These are phyloP conservation scores for Panicum virgatum DNA, from an alignment of 202 grass and related monocot species.

Conservation along the genomic window DNA sequence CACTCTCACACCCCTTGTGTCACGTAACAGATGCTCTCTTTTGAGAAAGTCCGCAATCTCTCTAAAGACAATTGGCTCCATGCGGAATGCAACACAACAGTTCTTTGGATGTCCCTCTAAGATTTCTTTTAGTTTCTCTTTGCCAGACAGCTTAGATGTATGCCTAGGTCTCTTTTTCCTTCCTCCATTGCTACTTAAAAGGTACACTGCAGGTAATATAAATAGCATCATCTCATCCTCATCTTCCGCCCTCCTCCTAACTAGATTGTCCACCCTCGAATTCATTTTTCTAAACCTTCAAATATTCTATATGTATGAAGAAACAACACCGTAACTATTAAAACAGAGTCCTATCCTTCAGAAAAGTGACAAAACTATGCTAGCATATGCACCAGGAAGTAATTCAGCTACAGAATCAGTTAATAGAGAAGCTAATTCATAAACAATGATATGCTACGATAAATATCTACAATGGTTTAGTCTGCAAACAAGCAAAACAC, in stretches of 20 bases:
- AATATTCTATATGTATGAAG: no score
- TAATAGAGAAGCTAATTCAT: no score
- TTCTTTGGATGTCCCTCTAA: not conserved
- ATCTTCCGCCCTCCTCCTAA: not conserved
- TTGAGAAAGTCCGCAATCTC: not conserved
- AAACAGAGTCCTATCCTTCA: no score
- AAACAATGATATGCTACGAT: no score
- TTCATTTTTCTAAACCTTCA: not conserved
- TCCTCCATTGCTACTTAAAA: not conserved
- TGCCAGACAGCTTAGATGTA: not conserved
- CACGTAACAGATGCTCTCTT: not conserved
- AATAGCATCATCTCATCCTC: not conserved
- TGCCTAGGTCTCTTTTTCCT: not conserved
- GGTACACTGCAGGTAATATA: not conserved
- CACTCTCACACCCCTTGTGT: not conserved
- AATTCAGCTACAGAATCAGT: no score
- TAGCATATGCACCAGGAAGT: no score
- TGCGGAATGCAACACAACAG: not conserved
- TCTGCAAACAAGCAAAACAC: no score
- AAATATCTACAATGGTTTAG: no score
- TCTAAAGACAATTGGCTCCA: not conserved
- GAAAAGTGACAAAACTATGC: no score
- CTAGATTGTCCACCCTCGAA: not conserved
- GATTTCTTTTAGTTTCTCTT: not conserved
- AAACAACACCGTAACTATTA: no score